These are phyloP conservation scores for Lachnellula arida DNA, from an alignment of 2,329 filamentous ascomycete genomes.

Conservation along the genomic window DNA sequence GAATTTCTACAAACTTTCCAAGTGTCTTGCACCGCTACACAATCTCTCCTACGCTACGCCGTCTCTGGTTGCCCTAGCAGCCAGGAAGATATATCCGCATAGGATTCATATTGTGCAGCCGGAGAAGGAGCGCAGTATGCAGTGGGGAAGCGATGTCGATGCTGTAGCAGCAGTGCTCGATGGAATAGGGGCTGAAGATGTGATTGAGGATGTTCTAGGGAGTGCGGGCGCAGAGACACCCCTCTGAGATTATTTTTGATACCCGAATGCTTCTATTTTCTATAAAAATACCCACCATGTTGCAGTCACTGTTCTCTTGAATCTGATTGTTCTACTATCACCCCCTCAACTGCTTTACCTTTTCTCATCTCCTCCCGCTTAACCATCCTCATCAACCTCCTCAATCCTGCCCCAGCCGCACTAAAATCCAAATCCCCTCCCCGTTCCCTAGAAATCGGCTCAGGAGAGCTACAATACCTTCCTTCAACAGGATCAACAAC, in stretches of 20 bases:
- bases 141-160: slow-evolving; percentile 79
- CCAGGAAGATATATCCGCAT: slow-evolving; percentile 83
- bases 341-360: neutral
- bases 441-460: neutral
- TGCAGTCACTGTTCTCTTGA: neutral
- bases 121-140: slow-evolving; percentile 76
- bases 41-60: slow-evolving; percentile 77
- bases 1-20: slow-evolving; percentile 63
- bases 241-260: slow-evolving; percentile 30
- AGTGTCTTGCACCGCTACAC: slow-evolving; percentile 76
- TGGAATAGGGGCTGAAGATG: slow-evolving; percentile 54
- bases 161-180: slow-evolving; percentile 66
- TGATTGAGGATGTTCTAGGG: slow-evolving; percentile 60
- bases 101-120: slow-evolving; percentile 67
- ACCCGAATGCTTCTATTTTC: neutral
- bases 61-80: slow-evolving; percentile 75
- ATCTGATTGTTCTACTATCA: neutral
- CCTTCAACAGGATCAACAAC: neutral
- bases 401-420: neutral
- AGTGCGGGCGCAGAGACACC: slow-evolving; percentile 50
- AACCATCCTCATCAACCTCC: neutral
- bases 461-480: neutral
- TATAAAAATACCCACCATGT: no score
- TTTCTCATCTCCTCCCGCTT: neutral
- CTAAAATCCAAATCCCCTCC: neutral